These are phyloP conservation scores for Colletotrichum liriopes DNA, from an alignment of 2,329 filamentous ascomycete species.

Conservation along the genomic window DNA sequence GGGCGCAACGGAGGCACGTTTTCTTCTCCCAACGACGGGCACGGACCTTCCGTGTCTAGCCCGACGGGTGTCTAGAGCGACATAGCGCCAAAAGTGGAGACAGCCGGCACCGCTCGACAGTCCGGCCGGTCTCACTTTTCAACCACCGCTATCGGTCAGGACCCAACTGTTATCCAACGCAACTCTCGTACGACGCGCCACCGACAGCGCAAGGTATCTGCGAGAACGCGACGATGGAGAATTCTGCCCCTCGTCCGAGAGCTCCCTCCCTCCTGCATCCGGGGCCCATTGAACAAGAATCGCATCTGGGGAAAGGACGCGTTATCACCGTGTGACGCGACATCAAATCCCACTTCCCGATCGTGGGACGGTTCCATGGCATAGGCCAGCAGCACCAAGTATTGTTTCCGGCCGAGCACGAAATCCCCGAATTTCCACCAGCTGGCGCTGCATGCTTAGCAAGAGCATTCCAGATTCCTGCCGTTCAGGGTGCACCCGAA, in stretches of 20 bases:
- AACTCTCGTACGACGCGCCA: constrained; percentile 16
- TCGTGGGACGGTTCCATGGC: neutral
- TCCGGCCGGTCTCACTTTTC: constrained; percentile 24
- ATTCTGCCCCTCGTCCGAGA: neutral
- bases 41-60: constrained; percentile 33
- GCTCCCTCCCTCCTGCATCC: too few species aligned
- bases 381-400: neutral
- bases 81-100: constrained; percentile 29
- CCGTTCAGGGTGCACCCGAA: neutral
- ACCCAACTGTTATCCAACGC: constrained; percentile 21
- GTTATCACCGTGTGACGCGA: neutral
- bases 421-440: constrained; percentile 13
- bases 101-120: constrained; percentile 32
- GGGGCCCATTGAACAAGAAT: neutral
- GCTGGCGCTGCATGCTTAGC: neutral
- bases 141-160: constrained; percentile 34
- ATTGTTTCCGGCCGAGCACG: constrained; percentile 22
- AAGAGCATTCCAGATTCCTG: constrained; percentile 20
- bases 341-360: neutral
- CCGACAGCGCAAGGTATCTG: neutral
- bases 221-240: neutral
- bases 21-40: neutral
- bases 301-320: constrained; percentile 1
- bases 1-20: constrained; percentile 9
- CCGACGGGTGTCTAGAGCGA: constrained; percentile 23